Percentiles rank a stretch among this genome's conserved stretches.
Conservation (phyloP, 495 filamentous ascomycete genomes). For the Podospora didyma region DNA sequence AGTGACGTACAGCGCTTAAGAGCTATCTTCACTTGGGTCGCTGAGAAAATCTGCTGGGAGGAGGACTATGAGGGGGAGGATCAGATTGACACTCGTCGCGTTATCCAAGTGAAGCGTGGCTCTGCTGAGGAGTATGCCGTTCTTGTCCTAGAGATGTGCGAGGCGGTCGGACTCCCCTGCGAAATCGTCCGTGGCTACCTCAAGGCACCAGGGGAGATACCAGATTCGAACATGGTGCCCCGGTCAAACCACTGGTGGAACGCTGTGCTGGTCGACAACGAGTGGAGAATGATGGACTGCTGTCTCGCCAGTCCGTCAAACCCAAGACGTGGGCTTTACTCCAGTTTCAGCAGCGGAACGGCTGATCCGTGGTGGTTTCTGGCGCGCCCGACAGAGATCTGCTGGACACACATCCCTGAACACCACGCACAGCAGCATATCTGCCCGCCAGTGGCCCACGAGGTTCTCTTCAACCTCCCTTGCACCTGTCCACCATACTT, state of each 20-base stretch:
- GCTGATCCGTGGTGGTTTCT: conserved; percentile 94
- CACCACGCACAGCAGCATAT: conserved; percentile 85
- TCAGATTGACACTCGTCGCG: conserved; percentile 73
- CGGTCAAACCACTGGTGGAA: conserved; percentile 99
- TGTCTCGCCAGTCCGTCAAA: conserved; percentile 88
- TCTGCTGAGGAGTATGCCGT: conserved; percentile 89
- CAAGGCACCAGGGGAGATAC: conserved; percentile 79
- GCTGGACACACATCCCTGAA: conserved; percentile 91
- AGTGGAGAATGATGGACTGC: conserved; percentile 97
- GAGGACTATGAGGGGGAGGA: conserved; percentile 78
- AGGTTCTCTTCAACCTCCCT: conserved; percentile 79
- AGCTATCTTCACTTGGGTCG: conserved; percentile 95
- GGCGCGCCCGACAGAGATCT: conserved; percentile 76
- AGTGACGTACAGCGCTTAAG: conserved; percentile 90
- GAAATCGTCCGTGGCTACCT: conserved; percentile 85
- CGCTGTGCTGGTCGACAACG: conserved; percentile 83
- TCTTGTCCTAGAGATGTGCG: conserved; percentile 90
- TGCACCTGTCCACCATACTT: conserved; percentile 85
- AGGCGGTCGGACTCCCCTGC: conserved; percentile 79
- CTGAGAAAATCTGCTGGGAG: conserved; percentile 95
- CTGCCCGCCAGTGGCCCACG: conserved; percentile 78
- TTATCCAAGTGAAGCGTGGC: conserved; percentile 78
- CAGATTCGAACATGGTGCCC: conserved; percentile 70
- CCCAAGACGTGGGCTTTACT: conserved; percentile 72
- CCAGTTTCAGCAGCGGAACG: conserved; percentile 58